Evolutionary conservation across 805 yeast genomes (phyloP).

Genomic region (Komagataella ulmi): DNA sequence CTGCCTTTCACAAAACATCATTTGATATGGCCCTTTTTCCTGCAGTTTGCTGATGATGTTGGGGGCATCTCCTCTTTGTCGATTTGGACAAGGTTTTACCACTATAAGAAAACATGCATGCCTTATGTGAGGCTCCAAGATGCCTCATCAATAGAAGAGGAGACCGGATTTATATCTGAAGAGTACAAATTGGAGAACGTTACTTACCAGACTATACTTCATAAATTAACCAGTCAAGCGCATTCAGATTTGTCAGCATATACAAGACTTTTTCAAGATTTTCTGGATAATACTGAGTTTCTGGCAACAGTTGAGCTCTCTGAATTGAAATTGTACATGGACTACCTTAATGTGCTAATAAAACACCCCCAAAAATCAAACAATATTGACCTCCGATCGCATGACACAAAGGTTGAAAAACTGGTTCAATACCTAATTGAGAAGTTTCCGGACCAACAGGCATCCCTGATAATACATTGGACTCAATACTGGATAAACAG

Average conservation of each 20-base stretch:
- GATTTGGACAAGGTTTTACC: conserved; percentile 20
- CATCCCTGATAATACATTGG: conserved; percentile 30
- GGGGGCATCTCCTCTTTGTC: conserved; percentile 25
- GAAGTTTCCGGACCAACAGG: conserved; percentile 48
- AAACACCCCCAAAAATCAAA: conserved; percentile 9
- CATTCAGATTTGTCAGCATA: conserved; percentile 6
- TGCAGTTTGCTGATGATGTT: conserved; percentile 28
- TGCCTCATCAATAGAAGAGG: conserved; percentile 1
- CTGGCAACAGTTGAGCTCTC: conserved; percentile 24
- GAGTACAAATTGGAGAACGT: conserved; percentile 5
- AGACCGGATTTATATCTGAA: conserved; percentile 18
- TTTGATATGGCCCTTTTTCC: conserved; percentile 39
- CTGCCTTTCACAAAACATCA: conserved; percentile 42
- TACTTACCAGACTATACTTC: conserved; percentile 16
- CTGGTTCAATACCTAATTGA: conserved; percentile 20
- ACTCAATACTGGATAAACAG: conserved; percentile 32
- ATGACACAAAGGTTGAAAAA: conserved; percentile 15
- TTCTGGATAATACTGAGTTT: conserved; percentile 21
- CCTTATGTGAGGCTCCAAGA: not conserved
- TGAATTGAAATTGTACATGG: conserved; percentile 32
- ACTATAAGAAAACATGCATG: conserved; percentile 5
- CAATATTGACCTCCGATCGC: conserved; percentile 1
- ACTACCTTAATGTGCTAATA: conserved; percentile 27
- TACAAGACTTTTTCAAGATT: conserved; percentile 14
- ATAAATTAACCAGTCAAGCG: conserved; percentile 2